Evolutionary conservation across 1,284 basidiomycete genomes (phyloP).

Genomic region (Gomphus sp.): DNA sequence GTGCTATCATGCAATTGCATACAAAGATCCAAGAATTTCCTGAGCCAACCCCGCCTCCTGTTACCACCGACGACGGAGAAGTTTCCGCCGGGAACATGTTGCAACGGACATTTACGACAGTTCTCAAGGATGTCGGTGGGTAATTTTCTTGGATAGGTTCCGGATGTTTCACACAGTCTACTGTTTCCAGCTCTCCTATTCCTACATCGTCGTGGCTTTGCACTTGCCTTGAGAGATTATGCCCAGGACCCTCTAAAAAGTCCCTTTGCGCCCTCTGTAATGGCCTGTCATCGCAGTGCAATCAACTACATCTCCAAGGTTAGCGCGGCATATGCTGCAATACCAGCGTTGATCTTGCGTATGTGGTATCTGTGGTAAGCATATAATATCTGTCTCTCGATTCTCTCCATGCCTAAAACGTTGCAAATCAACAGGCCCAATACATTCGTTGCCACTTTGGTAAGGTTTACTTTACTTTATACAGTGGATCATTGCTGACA

Average conservation of each 20-base stretch:
- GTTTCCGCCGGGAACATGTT: neutral
- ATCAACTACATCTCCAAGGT: constrained; percentile 3
- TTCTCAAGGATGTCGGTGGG: constrained; percentile 1
- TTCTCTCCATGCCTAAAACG: neutral
- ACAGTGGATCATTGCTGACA: neutral
- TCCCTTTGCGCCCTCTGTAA: constrained; percentile 13
- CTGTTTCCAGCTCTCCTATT: constrained; percentile 9
- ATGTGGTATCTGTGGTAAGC: constrained; percentile 8
- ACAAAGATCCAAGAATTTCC: constrained; percentile 12
- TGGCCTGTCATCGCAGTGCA: constrained; percentile 13
- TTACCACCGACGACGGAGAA: neutral
- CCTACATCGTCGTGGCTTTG: constrained; percentile 15
- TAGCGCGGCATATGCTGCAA: neutral
- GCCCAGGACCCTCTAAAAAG: constrained; percentile 14
- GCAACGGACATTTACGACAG: neutral
- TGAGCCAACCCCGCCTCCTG: neutral
- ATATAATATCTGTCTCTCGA: neutral
- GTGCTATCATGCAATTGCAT: constrained; percentile 13
- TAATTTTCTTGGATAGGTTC: neutral
- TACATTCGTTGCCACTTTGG: constrained; percentile 1
- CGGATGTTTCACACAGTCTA: neutral
- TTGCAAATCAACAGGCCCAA: neutral
- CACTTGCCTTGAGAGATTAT: constrained; percentile 12
- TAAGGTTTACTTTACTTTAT: neutral
- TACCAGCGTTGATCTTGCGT: neutral